A percentile compares a stretch with the other conserved stretches of the same genome.
Conservation (phyloP, 257 asterid genomes). For the Fraxinus quadrangulata region DNA sequence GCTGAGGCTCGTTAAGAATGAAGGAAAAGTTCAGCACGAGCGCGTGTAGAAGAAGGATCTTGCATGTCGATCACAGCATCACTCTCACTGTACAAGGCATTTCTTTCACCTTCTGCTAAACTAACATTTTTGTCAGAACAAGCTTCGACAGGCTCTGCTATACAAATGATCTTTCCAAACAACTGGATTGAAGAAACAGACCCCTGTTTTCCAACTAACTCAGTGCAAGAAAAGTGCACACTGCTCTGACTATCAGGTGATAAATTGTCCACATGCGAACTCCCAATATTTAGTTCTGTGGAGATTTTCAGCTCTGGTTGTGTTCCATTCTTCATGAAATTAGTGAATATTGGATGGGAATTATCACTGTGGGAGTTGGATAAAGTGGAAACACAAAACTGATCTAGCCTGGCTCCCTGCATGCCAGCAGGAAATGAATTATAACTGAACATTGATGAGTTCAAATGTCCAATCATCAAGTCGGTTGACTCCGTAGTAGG, state of each 20-base stretch:
- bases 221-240: constrained; percentile 27
- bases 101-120: background rate
- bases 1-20: background rate
- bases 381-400: background rate
- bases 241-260: constrained; percentile 41
- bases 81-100: background rate
- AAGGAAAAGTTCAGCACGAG: background rate
- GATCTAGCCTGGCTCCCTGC: constrained; percentile 70
- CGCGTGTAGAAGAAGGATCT: background rate
- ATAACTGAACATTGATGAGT: constrained; percentile 22
- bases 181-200: constrained; percentile 34
- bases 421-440: constrained; percentile 46
- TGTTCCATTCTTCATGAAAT: constrained; percentile 14
- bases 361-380: constrained; percentile 7
- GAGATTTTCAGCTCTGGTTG: constrained; percentile 27
- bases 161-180: constrained; percentile 52
- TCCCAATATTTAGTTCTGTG: constrained; percentile 42
- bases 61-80: background rate
- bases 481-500: constrained; percentile 20
- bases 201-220: constrained; percentile 23
- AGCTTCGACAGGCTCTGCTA: constrained; percentile 21
- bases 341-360: constrained; percentile 20
- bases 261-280: constrained; percentile 29
- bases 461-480: constrained; percentile 20
- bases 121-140: constrained; percentile 6